These are phyloP conservation scores for Tricladium varicosporioides DNA, from an alignment of 2,329 filamentous ascomycete genomes.

Conservation along the genomic window DNA sequence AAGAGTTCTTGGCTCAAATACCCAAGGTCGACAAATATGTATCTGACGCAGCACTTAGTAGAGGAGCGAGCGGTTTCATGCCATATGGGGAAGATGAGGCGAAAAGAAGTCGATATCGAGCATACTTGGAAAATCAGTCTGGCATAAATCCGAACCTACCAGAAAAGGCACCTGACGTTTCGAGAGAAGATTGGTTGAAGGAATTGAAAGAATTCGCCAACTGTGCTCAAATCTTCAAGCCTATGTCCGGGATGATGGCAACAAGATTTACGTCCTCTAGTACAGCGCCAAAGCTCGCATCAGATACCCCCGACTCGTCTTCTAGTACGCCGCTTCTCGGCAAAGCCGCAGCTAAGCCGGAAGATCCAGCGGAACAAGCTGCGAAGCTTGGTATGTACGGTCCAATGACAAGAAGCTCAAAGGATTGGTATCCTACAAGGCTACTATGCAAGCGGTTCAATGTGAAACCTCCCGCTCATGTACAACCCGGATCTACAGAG, in stretches of 20 bases:
- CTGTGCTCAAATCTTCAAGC: slow-evolving; percentile 80
- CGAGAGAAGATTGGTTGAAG: slow-evolving; percentile 71
- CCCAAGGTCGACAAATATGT: slow-evolving; percentile 65
- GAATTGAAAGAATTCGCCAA: slow-evolving; percentile 75
- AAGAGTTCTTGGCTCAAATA: slow-evolving; percentile 55
- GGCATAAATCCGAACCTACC: slow-evolving; percentile 60
- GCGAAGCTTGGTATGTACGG: slow-evolving; percentile 93
- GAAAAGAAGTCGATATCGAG: slow-evolving; percentile 78
- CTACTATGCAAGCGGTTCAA: slow-evolving; percentile 95
- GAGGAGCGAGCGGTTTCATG: slow-evolving; percentile 66
- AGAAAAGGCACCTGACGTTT: slow-evolving; percentile 41
- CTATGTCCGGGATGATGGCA: slow-evolving; percentile 89
- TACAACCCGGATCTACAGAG: slow-evolving; percentile 50
- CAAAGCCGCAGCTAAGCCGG: slow-evolving; percentile 52
- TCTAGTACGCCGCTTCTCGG: slow-evolving; percentile 43
- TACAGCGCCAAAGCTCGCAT: slow-evolving; percentile 40
- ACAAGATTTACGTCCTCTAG: slow-evolving; percentile 81
- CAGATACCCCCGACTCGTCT: slow-evolving; percentile 36
- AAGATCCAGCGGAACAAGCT: slow-evolving; percentile 80
- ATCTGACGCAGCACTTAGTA: slow-evolving; percentile 65
- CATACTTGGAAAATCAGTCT: slow-evolving; percentile 76
- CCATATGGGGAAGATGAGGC: slow-evolving; percentile 81
- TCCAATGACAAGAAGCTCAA: slow-evolving; percentile 70
- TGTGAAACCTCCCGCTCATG: slow-evolving; percentile 72
- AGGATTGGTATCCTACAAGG: slow-evolving; percentile 75